phyloP scores from a whole-genome alignment of 805 yeast genomes.

The Suhomyces faveliae region DNA sequence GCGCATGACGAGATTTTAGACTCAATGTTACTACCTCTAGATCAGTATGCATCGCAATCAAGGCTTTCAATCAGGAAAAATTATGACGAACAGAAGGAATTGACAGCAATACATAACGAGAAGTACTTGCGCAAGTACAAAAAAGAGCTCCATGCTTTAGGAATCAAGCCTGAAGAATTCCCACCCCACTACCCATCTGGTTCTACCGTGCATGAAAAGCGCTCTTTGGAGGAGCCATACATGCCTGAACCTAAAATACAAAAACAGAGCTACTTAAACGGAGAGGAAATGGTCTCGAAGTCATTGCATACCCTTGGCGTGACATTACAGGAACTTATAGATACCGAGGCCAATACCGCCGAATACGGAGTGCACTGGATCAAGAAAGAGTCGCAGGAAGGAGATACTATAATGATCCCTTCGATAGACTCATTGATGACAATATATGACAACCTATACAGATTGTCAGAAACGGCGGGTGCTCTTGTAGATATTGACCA shows the following conservation, averaged over 20 bases:
- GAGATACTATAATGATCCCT: not conserved
- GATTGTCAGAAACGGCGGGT: conserved; percentile 21
- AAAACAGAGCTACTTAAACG: conserved; percentile 6
- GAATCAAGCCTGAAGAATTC: not conserved
- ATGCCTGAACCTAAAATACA: conserved; percentile 5
- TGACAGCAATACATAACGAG: conserved; percentile 17
- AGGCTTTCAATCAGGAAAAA: conserved; percentile 23
- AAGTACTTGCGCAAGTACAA: conserved; percentile 17
- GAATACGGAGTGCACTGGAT: conserved; percentile 21
- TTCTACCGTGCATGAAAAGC: not conserved
- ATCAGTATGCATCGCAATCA: conserved; percentile 2
- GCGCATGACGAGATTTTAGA: not conserved
- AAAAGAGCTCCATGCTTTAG: conserved; percentile 15
- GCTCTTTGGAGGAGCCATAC: not conserved
- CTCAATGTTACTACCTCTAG: not conserved
- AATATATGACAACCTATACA: conserved; percentile 23
- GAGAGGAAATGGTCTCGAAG: conserved; percentile 4
- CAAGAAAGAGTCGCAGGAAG: not conserved
- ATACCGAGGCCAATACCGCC: conserved; percentile 4
- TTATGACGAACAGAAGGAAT: conserved; percentile 14
- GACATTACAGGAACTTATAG: conserved; percentile 5
- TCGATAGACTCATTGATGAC: conserved; percentile 5
- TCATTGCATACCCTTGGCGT: conserved; percentile 2
- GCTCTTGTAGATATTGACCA: conserved; percentile 16
- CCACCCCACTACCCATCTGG: not conserved